Conservation (phyloP, 768 basidiomycete genomes). For the Boletus insuetus region DNA sequence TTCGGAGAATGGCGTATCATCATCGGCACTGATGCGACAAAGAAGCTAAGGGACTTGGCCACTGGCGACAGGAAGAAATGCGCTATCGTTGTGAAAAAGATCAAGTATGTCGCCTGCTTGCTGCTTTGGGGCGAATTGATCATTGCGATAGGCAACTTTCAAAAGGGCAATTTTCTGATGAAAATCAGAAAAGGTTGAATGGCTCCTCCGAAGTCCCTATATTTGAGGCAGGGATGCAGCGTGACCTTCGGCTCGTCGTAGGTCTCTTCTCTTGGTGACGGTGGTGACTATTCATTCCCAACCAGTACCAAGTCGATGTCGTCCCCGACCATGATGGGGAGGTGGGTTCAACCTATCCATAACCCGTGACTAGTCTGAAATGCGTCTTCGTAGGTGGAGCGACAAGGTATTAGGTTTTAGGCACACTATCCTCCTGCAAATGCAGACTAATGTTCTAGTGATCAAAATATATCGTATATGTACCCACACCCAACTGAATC, state of each 20-base stretch:
- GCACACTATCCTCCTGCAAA: neutral
- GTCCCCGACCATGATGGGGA: constrained; percentile 35
- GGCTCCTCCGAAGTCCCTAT: constrained; percentile 50
- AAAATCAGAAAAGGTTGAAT: constrained; percentile 63
- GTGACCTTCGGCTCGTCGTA: constrained; percentile 50
- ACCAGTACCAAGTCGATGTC: constrained; percentile 51
- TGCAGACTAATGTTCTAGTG: constrained; percentile 24
- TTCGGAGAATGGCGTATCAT: constrained; percentile 67
- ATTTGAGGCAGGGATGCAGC: constrained; percentile 66
- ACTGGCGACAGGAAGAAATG: constrained; percentile 47
- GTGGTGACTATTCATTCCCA: neutral
- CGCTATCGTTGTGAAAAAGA: constrained; percentile 61
- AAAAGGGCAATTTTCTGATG: constrained; percentile 62
- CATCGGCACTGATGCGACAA: constrained; percentile 49
- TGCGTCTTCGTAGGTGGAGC: constrained; percentile 32
- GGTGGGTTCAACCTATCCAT: constrained; percentile 16
- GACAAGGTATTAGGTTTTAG: constrained; percentile 33
- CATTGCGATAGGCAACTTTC: constrained; percentile 55
- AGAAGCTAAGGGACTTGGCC: constrained; percentile 46
- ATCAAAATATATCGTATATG: constrained; percentile 51
- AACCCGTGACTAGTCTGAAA: neutral
- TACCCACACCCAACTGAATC: constrained; percentile 46
- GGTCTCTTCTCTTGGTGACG: constrained; percentile 10
- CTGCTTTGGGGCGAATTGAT: neutral
- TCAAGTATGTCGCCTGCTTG: constrained; percentile 43